Percentiles rank a stretch among this genome's conserved stretches.
Conservation (phyloP, 441 rosid species). For the Viola pubescens region DNA sequence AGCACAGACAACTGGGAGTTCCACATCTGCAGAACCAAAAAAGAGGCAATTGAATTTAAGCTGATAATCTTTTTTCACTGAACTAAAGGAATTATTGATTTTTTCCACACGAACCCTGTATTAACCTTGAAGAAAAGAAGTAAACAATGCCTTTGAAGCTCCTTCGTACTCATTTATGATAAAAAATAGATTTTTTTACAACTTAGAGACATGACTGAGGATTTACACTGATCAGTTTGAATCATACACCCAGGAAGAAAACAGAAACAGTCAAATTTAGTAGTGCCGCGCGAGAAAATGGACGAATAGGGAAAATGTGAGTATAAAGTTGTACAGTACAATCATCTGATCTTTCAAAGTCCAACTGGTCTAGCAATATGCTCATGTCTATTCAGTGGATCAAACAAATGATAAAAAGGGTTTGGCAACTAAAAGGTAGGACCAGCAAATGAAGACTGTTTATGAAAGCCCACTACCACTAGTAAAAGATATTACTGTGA, state of each 20-base stretch:
- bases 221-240: too few relatives aligned
- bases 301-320: not conserved
- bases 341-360: not conserved
- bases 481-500: too few relatives aligned
- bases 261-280: too few relatives aligned
- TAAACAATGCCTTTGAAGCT: not conserved
- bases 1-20: conserved; percentile 67
- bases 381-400: conserved; percentile 1
- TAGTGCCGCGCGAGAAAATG: too few relatives aligned
- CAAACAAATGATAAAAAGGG: not conserved
- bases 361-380: not conserved
- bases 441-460: conserved; percentile 3
- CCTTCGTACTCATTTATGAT: not conserved
- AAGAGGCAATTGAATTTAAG: not conserved
- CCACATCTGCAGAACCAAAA: conserved; percentile 55
- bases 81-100: not conserved
- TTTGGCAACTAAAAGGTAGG: conserved; percentile 4
- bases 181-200: not conserved
- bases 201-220: not conserved
- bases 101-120: not conserved
- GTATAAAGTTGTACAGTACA: not conserved
- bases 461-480: not conserved
- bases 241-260: too few relatives aligned
- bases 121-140: not conserved
- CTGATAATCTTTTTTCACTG: not conserved